Base-by-base conservation (phyloP, 1,139 yeast species). In the Saccharomycopsis hybrid region DNA sequence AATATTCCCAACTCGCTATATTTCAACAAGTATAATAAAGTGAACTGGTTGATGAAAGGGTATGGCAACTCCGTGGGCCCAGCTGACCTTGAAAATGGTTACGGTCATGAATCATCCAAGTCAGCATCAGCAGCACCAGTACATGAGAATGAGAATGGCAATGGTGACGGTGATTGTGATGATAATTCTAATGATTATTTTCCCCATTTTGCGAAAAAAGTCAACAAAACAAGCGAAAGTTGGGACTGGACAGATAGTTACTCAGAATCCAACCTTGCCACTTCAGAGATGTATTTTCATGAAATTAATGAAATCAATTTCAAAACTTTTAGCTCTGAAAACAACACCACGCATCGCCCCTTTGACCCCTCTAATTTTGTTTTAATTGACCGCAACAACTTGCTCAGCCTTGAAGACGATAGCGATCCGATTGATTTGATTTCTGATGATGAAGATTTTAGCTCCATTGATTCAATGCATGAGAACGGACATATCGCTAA, bases 11-110 rank as follows among this genome's bases (percentile, higher is more conserved):
- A 72, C 55, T 64, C 70, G 32, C 59, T 66, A 40, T 70, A 67
- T 51, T 73, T 73, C 55, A 67, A 70, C 67, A 67, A 64, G 47
- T 73, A 77, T 76, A 68, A 67, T 57, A 63, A 67, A 52, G 71
- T 77, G 50, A 67, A 69, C 51, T 73, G 75, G 73, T 62, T 62
- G 46, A 62, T 72, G 31, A 44, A 45, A 44, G 55, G 54, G 8
- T 27, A 43, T 52, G 25, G 35, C 30, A 42, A 36, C 18, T n/a
- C 5, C n/a, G 11, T 31, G 11, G 11, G 2, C 29, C 31, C 13
- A n/a, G 28, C 5, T 27, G 31, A 13, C 8, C 7, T 5, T 13
- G 40, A 30, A 11, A 11, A 11, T n/a, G 40, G 24, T n/a, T n/a
- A 36, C 24, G 18, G 18, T 18, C 18, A 18, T 18, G 46, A 37